Evolutionary conservation across 2,329 filamentous ascomycete genomes (phyloP).

Genomic region (Fonsecaea pugnacius): DNA sequence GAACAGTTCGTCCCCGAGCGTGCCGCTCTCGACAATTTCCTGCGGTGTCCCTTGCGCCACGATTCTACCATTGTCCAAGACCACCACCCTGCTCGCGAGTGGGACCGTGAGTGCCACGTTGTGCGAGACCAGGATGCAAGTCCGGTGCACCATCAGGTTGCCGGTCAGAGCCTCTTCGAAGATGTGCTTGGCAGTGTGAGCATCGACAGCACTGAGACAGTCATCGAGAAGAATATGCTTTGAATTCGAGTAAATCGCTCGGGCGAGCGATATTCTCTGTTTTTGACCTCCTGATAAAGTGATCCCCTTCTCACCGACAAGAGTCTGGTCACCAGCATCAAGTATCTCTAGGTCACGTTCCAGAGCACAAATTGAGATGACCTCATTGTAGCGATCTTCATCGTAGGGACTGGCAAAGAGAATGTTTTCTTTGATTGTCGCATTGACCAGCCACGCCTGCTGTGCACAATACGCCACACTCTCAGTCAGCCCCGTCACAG

Average conservation of each 20-base stretch:
- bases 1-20: slow-evolving; percentile 80
- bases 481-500: slow-evolving; percentile 83
- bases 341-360: slow-evolving; percentile 91
- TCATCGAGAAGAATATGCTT: slow-evolving; percentile 91
- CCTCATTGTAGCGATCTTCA: slow-evolving; percentile 79
- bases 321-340: slow-evolving; percentile 86
- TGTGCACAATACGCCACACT: slow-evolving; percentile 96
- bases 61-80: slow-evolving; percentile 85
- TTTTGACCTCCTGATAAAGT: slow-evolving; percentile 96
- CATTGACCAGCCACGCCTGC: slow-evolving; percentile 95
- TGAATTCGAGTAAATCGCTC: slow-evolving; percentile 94
- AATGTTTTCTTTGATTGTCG: slow-evolving; percentile 94
- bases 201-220: slow-evolving; percentile 94
- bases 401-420: slow-evolving; percentile 83
- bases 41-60: slow-evolving; percentile 74
- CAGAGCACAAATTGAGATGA: slow-evolving; percentile 87
- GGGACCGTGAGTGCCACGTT: slow-evolving; percentile 89
- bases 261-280: slow-evolving; percentile 93
- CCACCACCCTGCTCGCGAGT: slow-evolving; percentile 76
- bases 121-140: slow-evolving; percentile 94
- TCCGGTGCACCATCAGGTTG: slow-evolving; percentile 82
- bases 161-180: slow-evolving; percentile 91
- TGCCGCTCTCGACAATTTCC: slow-evolving; percentile 83
- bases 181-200: slow-evolving; percentile 97
- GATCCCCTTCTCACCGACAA: slow-evolving; percentile 97